Conservation (phyloP, 805 yeast genomes). For the Pichia sporocuriosa region DNA sequence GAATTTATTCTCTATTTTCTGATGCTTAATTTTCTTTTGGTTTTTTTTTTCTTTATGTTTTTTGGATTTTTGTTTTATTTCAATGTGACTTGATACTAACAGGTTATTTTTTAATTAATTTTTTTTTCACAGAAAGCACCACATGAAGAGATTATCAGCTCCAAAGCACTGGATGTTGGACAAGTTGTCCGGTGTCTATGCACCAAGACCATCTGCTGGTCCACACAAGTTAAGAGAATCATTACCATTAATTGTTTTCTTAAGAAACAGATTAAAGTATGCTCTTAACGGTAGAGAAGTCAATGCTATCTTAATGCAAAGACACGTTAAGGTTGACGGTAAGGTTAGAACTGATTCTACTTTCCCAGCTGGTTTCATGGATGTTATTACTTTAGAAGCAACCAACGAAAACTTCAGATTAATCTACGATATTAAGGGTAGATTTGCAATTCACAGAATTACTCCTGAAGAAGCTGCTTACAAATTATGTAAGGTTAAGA, state of each 20-base stretch:
- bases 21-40: background rate
- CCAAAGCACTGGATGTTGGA: slow-evolving; percentile 99
- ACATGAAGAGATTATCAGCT: slow-evolving; percentile 99
- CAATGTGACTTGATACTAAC: background rate
- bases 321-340: slow-evolving; percentile 97
- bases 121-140: slow-evolving; percentile 71
- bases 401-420: slow-evolving; percentile 99
- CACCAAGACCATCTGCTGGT: slow-evolving; percentile 99
- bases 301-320: slow-evolving; percentile 96
- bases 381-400: slow-evolving; percentile 93
- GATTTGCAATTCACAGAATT: slow-evolving; percentile 99
- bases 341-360: slow-evolving; percentile 99
- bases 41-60: background rate
- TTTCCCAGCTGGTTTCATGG: slow-evolving; percentile 99
- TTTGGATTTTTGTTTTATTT: background rate
- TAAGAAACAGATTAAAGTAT: slow-evolving; percentile 98
- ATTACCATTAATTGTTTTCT: slow-evolving; percentile 91
- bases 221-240: slow-evolving; percentile 99
- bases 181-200: slow-evolving; percentile 98
- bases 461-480: slow-evolving; percentile 97
- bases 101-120: background rate
- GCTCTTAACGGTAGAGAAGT: slow-evolving; percentile 99
- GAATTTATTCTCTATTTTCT: no score
- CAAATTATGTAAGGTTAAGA: slow-evolving; percentile 97
- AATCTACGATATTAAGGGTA: slow-evolving; percentile 97